Base-by-base conservation (phyloP, 1,284 basidiomycete species). In the Ustilago crameri region DNA sequence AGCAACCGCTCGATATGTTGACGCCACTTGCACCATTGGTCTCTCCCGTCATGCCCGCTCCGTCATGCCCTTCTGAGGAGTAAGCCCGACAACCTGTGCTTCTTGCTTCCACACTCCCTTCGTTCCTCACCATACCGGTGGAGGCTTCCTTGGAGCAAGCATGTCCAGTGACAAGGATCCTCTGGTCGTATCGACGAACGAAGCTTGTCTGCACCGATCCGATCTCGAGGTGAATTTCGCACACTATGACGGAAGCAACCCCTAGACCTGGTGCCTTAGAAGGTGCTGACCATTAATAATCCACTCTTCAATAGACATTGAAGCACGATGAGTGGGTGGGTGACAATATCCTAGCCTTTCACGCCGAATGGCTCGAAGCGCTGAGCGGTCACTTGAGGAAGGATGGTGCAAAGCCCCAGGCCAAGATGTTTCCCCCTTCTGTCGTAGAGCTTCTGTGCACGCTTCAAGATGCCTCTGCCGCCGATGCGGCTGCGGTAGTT, bases 291-390 rank as follows among this genome's bases (percentile, higher is more conserved):
- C 12, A 32, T 34, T 40, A 24, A 40, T 18, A 20, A 1, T 47
- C 20, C 9, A 1, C 24, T 20, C 20, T 24, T 9, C 35, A 5
- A 22, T 44, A 71, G 68, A 71, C 68, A 2, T 27, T 71, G 38
- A 54, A 52, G 17, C 43, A 51, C 5, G 62, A 62, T 30, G 68
- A 71, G 27, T 71, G 68, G 68, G 49, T 71, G 2, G 68, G 68
- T 27, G 68, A 71, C 46, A 71, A 71, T 40, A 57, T 71, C 7
- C 35, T 71, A 9, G 62, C 68, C 8, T 71, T 71, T 42, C 68
- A 71, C 20, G 68, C 68, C 18, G 68, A 71, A 30, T 71, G 68
- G 68, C 58, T 71, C 3, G 44, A 57, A 24, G 44, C 63, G n/a
- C 57, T 71, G 12, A 40, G 35, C 15, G 44, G 23, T 14, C 58